phyloP scores from a whole-genome alignment of 2,329 filamentous ascomycete genomes.

The Rutstroemia sp. region DNA sequence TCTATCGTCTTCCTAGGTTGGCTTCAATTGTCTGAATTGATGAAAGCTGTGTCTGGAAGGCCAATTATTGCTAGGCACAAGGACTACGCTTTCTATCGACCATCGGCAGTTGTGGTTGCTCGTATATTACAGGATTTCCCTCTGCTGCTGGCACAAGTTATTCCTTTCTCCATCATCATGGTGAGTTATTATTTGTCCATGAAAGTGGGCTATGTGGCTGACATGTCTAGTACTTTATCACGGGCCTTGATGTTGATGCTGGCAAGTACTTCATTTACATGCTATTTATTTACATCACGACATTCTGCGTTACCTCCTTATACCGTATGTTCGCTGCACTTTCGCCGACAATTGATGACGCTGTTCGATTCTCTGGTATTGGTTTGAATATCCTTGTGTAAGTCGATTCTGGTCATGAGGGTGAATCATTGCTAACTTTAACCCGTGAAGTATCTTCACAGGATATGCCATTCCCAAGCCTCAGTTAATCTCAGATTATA shows the following conservation, averaged over 20 bases:
- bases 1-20: constrained; percentile 59
- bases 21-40: constrained; percentile 71
- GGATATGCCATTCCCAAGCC: constrained; percentile 64
- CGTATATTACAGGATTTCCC: constrained; percentile 57
- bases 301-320: constrained; percentile 54
- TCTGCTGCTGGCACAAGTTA: constrained; percentile 48
- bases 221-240: constrained; percentile 49
- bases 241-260: constrained; percentile 47
- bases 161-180: constrained; percentile 50
- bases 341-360: constrained; percentile 57
- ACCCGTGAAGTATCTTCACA: constrained; percentile 41
- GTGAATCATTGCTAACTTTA: background rate
- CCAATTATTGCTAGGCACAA: constrained; percentile 61
- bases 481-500: constrained; percentile 47
- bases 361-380: constrained; percentile 56
- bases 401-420: background rate
- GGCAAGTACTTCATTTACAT: constrained; percentile 61
- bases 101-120: constrained; percentile 57
- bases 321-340: constrained; percentile 62
- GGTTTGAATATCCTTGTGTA: constrained; percentile 51
- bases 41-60: constrained; percentile 67
- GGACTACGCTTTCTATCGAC: constrained; percentile 63
- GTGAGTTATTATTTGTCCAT: background rate
- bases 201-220: background rate
- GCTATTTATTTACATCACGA: constrained; percentile 56